Percentiles rank a stretch among this genome's conserved stretches.
Evolutionary conservation across 352 stramenopile species (phyloP).

Genomic region (Phytophthora rubi): DNA sequence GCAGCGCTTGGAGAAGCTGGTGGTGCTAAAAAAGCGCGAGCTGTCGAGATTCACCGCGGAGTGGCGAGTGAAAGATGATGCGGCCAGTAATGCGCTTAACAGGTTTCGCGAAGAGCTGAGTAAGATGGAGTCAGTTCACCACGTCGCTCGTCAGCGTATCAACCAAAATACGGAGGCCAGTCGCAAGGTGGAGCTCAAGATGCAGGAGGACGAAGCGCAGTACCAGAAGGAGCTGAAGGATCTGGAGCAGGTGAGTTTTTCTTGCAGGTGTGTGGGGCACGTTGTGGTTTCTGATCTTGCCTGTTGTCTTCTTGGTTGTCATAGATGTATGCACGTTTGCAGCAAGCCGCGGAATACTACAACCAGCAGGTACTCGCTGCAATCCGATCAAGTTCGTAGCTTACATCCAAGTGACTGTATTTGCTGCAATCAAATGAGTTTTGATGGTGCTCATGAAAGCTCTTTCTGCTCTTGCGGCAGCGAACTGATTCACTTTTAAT

Average conservation of each 20-base stretch:
- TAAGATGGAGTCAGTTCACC: slow-evolving; percentile 58
- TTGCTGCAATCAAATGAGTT: slow-evolving; percentile 5
- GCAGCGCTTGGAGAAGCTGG: slow-evolving; percentile 73
- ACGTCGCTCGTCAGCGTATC: slow-evolving; percentile 63
- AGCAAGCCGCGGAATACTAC: slow-evolving; percentile 70
- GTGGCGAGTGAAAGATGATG: slow-evolving; percentile 64
- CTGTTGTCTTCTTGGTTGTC: slow-evolving; percentile 6
- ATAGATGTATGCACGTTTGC: slow-evolving; percentile 75
- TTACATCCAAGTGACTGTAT: slow-evolving; percentile 8
- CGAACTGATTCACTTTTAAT: slow-evolving; percentile 21
- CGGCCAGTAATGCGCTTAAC: slow-evolving; percentile 59
- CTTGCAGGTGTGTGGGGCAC: neutral
- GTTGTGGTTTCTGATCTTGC: slow-evolving; percentile 12
- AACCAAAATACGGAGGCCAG: slow-evolving; percentile 50
- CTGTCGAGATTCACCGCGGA: slow-evolving; percentile 76
- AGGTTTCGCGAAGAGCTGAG: slow-evolving; percentile 59
- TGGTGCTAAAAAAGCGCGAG: slow-evolving; percentile 75
- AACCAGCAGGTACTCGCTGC: slow-evolving; percentile 67
- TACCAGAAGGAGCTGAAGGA: slow-evolving; percentile 73
- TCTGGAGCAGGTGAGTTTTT: slow-evolving; percentile 55
- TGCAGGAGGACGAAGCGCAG: slow-evolving; percentile 66
- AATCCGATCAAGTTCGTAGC: slow-evolving; percentile 43
- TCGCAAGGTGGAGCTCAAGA: slow-evolving; percentile 71
- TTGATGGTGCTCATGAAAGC: neutral
- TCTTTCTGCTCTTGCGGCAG: neutral